A percentile compares a stretch with the other conserved stretches of the same genome.
phyloP scores from a whole-genome alignment of 805 yeast species.

The Isabelozyma rhagii region DNA sequence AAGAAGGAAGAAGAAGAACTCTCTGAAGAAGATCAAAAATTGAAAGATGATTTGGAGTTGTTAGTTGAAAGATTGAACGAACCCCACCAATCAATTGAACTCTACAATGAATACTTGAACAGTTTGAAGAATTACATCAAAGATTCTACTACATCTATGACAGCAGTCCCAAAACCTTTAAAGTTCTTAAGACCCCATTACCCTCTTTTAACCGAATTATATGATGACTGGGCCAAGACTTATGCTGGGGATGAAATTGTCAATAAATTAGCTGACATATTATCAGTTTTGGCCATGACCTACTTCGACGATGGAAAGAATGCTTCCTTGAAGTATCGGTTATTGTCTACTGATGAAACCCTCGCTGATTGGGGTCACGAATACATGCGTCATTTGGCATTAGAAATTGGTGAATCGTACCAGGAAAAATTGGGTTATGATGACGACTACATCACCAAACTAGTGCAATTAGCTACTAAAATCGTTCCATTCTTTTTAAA shows the following conservation, averaged over 20 bases:
- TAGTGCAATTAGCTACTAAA: slow-evolving; percentile 65
- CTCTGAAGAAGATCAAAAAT: slow-evolving; percentile 87
- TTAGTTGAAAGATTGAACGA: slow-evolving; percentile 77
- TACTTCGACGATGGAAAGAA: slow-evolving; percentile 77
- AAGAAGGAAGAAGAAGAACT: slow-evolving; percentile 60
- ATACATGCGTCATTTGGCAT: slow-evolving; percentile 90
- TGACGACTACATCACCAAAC: slow-evolving; percentile 33
- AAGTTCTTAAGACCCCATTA: slow-evolving; percentile 91
- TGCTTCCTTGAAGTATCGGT: slow-evolving; percentile 77
- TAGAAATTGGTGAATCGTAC: slow-evolving; percentile 90
- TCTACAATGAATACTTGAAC: slow-evolving; percentile 61
- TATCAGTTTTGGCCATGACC: slow-evolving; percentile 94
- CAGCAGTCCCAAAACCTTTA: slow-evolving; percentile 98
- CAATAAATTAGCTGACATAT: slow-evolving; percentile 73
- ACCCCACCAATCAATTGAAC: slow-evolving; percentile 36
- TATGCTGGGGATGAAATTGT: slow-evolving; percentile 36
- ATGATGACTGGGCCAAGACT: slow-evolving; percentile 59
- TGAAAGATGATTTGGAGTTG: slow-evolving; percentile 82
- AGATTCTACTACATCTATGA: slow-evolving; percentile 96
- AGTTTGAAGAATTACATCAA: slow-evolving; percentile 74
- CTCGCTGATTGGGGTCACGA: slow-evolving; percentile 97
- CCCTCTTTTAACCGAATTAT: slow-evolving; percentile 60
- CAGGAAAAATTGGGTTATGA: slow-evolving; percentile 44
- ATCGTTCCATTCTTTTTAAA: slow-evolving; percentile 87
- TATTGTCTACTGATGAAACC: slow-evolving; percentile 49